These are phyloP conservation scores for Wickerhamia fluorescens DNA, from an alignment of 805 yeast genomes.

Conservation along the genomic window DNA sequence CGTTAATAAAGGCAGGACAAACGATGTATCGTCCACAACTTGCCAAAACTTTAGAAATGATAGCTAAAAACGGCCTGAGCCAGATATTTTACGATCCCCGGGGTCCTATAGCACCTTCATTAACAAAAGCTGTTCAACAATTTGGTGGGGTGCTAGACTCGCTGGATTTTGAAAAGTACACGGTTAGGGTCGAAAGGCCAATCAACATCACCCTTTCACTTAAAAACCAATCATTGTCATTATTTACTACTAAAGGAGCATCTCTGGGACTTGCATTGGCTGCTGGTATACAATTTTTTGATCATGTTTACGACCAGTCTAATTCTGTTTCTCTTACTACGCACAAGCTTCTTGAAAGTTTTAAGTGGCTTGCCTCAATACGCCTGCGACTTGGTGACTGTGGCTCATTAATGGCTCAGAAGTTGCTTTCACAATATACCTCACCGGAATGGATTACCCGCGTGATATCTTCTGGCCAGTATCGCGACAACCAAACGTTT, in stretches of 20 bases:
- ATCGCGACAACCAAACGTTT: slow-evolving; percentile 49
- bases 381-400: slow-evolving; percentile 81
- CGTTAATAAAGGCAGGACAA: slow-evolving; percentile 49
- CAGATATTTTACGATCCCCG: slow-evolving; percentile 78
- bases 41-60: slow-evolving; percentile 58
- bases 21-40: slow-evolving; percentile 48
- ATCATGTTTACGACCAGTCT: slow-evolving; percentile 19
- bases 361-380: slow-evolving; percentile 92
- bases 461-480: slow-evolving; percentile 36
- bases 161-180: slow-evolving; percentile 63
- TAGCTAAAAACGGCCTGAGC: slow-evolving; percentile 73
- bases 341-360: slow-evolving; percentile 71
- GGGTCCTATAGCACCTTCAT: slow-evolving; percentile 60
- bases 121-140: slow-evolving; percentile 43
- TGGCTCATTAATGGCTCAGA: slow-evolving; percentile 18
- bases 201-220: slow-evolving; percentile 6
- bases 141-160: slow-evolving; percentile 62
- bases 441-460: slow-evolving; percentile 50
- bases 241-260: slow-evolving; percentile 55
- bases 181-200: slow-evolving; percentile 38
- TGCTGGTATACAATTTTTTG: slow-evolving; percentile 65
- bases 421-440: slow-evolving; percentile 36
- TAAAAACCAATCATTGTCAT: slow-evolving; percentile 13
- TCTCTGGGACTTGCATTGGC: slow-evolving; percentile 79
- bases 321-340: slow-evolving; percentile 31